Evolutionary conservation across 805 yeast genomes (phyloP).

Genomic region (Kurtzmaniella cleridarum): DNA sequence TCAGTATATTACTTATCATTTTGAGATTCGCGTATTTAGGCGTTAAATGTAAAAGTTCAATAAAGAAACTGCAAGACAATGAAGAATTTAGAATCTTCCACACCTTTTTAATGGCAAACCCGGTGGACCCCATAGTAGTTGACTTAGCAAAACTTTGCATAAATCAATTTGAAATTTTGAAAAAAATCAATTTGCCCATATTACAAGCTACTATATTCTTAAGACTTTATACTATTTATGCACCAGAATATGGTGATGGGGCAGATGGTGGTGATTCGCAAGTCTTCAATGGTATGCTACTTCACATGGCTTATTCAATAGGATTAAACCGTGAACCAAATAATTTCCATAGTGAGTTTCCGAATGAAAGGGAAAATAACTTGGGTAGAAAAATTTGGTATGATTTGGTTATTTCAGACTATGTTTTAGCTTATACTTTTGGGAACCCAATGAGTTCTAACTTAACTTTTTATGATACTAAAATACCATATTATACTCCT

Average conservation of each 20-base stretch:
- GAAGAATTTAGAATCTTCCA: conserved; percentile 10
- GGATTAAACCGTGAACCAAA: conserved; percentile 48
- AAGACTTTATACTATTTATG: conserved; percentile 48
- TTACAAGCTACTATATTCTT: conserved; percentile 58
- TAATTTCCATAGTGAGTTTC: conserved; percentile 22
- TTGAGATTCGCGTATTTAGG: conserved; percentile 34
- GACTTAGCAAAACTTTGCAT: conserved; percentile 45
- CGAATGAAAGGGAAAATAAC: conserved; percentile 24
- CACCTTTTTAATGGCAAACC: conserved; percentile 31
- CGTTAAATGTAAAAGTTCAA: conserved; percentile 6
- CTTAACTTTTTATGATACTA: conserved; percentile 42
- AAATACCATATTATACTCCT: conserved; percentile 33
- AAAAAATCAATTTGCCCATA: conserved; percentile 42
- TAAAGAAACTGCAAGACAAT: conserved; percentile 7
- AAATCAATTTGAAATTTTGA: conserved; percentile 42
- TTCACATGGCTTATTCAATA: conserved; percentile 41
- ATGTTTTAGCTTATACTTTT: conserved; percentile 33
- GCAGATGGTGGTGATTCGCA: conserved; percentile 30
- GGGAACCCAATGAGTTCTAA: conserved; percentile 41
- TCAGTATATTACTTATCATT: conserved; percentile 30
- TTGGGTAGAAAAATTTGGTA: conserved; percentile 59
- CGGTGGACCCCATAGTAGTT: conserved; percentile 34
- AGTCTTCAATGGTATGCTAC: conserved; percentile 21
- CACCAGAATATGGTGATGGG: conserved; percentile 51
- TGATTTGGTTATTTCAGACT: conserved; percentile 34